Base-by-base conservation (phyloP, 352 stramenopile genomes). In the Phytophthora megakarya region DNA sequence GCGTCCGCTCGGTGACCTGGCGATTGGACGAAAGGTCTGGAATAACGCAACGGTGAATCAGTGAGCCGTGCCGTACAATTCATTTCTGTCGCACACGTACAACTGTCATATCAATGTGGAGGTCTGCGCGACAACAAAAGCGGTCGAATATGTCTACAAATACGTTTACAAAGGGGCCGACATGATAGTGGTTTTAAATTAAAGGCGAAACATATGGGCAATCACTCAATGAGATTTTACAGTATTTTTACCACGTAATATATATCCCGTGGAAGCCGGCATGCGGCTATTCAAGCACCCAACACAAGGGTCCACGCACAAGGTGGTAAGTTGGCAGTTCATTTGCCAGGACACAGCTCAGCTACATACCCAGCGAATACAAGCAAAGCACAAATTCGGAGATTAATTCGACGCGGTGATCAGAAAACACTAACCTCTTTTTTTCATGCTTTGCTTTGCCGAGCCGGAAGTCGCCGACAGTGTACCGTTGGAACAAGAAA, bases 31-130 rank as follows among this genome's bases (percentile, higher is more conserved):
- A n/a, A n/a, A n/a, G n/a, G n/a, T n/a, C n/a, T n/a, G n/a, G n/a
- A n/a, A n/a, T n/a, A 63, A 68, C 26, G 42, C n/a, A 21, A 71
- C 64, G 4, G 37, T 45, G 8, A 84, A 86, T 25, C 64, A 59
- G 13, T 81, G 65, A 65, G 75, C 88, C 10, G 76, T 91, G 0
- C 75, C 77, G 12, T 89, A 89, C 67, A 89, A 85, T 30, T 70
- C 73, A 1, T 88, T 78, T 26, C 56, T 90, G 0, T 62, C 72
- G 2, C 46, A 72, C 5, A 84, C 78, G 50, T 93, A 75, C 47
- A 56, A 78, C 4, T 85, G 76, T 32, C 81, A 89, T 45, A 85
- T 86, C 61, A 86, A 84, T 57, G 55, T 90, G 2, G 74, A 90
- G 39, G 72, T 87, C 2, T 84, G 79, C 40, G 64, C 52, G 1